Percentiles rank a stretch among this genome's conserved stretches.
These are phyloP conservation scores for Tetrastigma voinierianum DNA, from an alignment of 164 flowering plant genomes.

Conservation along the genomic window DNA sequence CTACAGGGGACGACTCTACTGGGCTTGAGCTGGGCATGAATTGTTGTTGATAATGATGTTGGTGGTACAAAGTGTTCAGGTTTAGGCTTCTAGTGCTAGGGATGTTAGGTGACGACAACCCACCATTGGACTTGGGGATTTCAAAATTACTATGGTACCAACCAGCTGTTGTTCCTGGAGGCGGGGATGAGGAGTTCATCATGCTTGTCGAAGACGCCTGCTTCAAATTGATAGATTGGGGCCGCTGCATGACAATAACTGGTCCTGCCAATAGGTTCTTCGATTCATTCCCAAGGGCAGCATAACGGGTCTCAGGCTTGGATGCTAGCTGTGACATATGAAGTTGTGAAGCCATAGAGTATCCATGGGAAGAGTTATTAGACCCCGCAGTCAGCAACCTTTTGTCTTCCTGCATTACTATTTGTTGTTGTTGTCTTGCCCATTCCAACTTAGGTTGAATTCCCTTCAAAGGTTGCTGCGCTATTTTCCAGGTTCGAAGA, in stretches of 20 bases:
- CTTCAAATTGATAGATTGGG: constrained; percentile 48
- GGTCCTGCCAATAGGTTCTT: constrained; percentile 41
- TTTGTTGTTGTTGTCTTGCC: constrained; percentile 33
- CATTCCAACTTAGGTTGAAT: constrained; percentile 38
- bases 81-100: constrained; percentile 30
- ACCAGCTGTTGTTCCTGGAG: constrained; percentile 36
- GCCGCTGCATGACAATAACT: constrained; percentile 75
- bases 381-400: constrained; percentile 49
- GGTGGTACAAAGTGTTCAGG: constrained; percentile 38
- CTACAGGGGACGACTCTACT: constrained; percentile 25
- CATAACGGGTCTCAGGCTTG: constrained; percentile 39
- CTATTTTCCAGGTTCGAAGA: constrained; percentile 37
- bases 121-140: constrained; percentile 38
- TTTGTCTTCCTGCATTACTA: constrained; percentile 36
- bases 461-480: constrained; percentile 44
- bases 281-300: constrained; percentile 40
- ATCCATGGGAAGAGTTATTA: constrained; percentile 40
- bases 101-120: constrained; percentile 15
- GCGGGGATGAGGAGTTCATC: constrained; percentile 43
- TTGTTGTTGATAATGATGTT: constrained; percentile 32
- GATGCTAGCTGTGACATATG: constrained; percentile 42
- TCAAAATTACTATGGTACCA: constrained; percentile 47
- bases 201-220: constrained; percentile 26
- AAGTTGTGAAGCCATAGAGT: constrained; percentile 40
- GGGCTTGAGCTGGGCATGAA: constrained; percentile 17